Evolutionary conservation across 148 eudicot species (phyloP).

Genomic region (Vaccinium macrocarpon): DNA sequence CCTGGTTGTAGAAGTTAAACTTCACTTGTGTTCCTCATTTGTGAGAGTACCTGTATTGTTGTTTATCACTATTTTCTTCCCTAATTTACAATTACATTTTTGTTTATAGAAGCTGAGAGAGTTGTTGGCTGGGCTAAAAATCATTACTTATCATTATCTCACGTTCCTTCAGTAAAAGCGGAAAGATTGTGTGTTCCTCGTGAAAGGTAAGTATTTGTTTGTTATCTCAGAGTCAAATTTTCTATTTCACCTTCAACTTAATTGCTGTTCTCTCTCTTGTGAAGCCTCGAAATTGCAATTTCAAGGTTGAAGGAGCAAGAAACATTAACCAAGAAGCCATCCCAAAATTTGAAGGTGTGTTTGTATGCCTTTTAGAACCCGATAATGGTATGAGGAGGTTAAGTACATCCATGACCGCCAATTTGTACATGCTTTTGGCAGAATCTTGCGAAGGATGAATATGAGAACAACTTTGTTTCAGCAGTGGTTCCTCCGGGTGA

Average conservation of each 20-base stretch:
- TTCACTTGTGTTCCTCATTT: neutral
- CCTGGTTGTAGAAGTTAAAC: neutral
- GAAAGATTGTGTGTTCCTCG: constrained; percentile 65
- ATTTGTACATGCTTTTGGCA: constrained; percentile 29
- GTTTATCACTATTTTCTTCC: neutral
- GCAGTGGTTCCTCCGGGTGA: constrained; percentile 98
- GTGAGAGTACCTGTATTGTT: neutral
- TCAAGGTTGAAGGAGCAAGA: constrained; percentile 82
- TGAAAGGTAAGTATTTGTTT: constrained; percentile 50
- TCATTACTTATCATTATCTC: constrained; percentile 77
- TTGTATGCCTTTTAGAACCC: neutral
- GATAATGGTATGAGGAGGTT: neutral
- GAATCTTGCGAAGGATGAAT: constrained; percentile 98
- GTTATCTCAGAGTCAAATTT: neutral
- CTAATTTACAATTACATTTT: constrained; percentile 7
- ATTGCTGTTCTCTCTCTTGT: constrained; percentile 17
- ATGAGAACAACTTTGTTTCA: constrained; percentile 91
- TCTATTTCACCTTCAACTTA: constrained; percentile 13
- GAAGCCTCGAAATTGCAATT: constrained; percentile 83
- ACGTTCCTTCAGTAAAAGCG: constrained; percentile 64
- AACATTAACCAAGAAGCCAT: constrained; percentile 62
- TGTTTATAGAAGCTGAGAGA: constrained; percentile 75
- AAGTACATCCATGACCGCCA: constrained; percentile 2
- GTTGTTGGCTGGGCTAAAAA: constrained; percentile 98
- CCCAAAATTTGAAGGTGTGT: constrained; percentile 80